Conservation (phyloP, 192 early-diverging fungal species). For the Coemansia umbellata region DNA sequence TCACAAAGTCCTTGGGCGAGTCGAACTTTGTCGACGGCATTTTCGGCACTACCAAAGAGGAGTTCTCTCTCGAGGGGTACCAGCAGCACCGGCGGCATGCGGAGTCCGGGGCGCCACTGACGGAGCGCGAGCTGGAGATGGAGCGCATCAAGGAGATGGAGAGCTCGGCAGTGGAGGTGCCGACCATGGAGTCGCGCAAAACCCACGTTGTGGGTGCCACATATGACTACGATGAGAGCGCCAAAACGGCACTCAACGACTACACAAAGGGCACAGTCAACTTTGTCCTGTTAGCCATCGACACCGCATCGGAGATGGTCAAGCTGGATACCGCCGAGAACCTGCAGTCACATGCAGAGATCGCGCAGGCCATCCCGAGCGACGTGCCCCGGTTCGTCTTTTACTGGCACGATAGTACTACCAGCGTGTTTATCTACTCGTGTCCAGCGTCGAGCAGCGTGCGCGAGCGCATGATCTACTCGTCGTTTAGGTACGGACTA, state of each 20-base stretch:
- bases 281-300: conserved; percentile 57
- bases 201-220: conserved; percentile 63
- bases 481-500: conserved; percentile 65
- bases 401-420: conserved; percentile 36
- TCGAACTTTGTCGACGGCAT: conserved; percentile 76
- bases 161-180: background rate
- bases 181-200: conserved; percentile 53
- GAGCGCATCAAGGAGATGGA: conserved; percentile 49
- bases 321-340: conserved; percentile 43
- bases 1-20: conserved; percentile 78
- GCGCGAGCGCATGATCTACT: conserved; percentile 88
- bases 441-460: conserved; percentile 82
- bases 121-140: conserved; percentile 80
- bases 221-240: conserved; percentile 60
- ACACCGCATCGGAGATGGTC: conserved; percentile 54
- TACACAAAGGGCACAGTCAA: conserved; percentile 55
- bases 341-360: conserved; percentile 42
- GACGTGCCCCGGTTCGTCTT: conserved; percentile 65
- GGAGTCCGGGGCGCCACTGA: conserved; percentile 72
- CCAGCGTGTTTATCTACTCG: conserved; percentile 72
- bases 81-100: conserved; percentile 23
- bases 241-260: conserved; percentile 56
- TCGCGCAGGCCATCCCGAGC: conserved; percentile 52
- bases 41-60: conserved; percentile 61
- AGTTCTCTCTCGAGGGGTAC: conserved; percentile 36